Evolutionary conservation across 73 alveolate genomes (phyloP).

Genomic region (Stentor coeruleus): DNA sequence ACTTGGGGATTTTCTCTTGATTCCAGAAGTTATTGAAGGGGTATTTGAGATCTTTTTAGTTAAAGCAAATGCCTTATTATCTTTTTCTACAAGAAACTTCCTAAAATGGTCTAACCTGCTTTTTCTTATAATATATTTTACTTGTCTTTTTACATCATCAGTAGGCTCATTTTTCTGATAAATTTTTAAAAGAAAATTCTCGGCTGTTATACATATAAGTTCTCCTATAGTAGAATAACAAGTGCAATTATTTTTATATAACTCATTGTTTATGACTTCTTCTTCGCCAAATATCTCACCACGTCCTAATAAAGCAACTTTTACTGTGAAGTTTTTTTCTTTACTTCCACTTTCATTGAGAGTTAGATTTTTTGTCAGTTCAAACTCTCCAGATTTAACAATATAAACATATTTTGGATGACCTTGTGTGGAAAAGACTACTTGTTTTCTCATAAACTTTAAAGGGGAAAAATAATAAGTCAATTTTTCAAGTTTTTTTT

Average conservation of each 20-base stretch:
- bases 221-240: conserved; percentile 7
- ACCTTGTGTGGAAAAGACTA: background rate
- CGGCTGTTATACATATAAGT: background rate
- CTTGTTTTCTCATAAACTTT: conserved; percentile 23
- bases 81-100: too few species aligned
- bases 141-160: background rate
- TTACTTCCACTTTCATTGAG: too few species aligned
- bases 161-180: background rate
- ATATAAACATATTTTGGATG: conserved; percentile 33
- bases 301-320: background rate
- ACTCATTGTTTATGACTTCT: background rate
- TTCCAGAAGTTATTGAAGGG: background rate
- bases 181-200: background rate
- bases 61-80: too few species aligned
- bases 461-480: background rate
- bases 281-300: conserved; percentile 25
- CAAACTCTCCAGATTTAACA: conserved; percentile 22
- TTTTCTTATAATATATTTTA: background rate
- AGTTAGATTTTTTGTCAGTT: background rate
- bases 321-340: background rate
- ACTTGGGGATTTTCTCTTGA: background rate
- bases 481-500: conserved; percentile 12
- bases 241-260: background rate
- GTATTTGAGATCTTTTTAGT: background rate
- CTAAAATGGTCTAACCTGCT: background rate